Conservation (phyloP, 768 basidiomycete species). For the Glaciozyma antarctica region DNA sequence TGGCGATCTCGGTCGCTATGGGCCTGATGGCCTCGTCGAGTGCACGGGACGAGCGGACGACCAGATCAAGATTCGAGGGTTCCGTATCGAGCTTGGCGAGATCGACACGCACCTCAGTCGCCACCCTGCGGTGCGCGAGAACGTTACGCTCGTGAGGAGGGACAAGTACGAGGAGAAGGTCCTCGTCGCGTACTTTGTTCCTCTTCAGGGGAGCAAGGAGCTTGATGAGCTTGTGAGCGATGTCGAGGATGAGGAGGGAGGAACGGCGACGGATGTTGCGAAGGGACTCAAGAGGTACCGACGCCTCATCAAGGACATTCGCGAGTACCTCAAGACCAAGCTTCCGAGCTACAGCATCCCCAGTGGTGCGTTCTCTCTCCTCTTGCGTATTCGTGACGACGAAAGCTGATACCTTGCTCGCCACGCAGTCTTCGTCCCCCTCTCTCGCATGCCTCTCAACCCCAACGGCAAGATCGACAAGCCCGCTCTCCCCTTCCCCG, state of each 20-base stretch:
- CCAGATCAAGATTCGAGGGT: slow-evolving; percentile 98
- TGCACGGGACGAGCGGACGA: slow-evolving; percentile 96
- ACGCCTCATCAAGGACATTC: slow-evolving; percentile 79
- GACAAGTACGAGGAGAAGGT: slow-evolving; percentile 99
- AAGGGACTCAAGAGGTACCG: slow-evolving; percentile 76
- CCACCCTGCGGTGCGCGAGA: slow-evolving; percentile 89
- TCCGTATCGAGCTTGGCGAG: slow-evolving; percentile 95
- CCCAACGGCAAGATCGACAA: slow-evolving; percentile 99
- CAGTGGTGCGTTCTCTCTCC: slow-evolving; percentile 51
- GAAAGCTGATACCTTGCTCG: slow-evolving; percentile 1
- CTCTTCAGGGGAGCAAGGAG: slow-evolving; percentile 54
- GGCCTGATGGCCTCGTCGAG: slow-evolving; percentile 84
- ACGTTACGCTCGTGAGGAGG: slow-evolving; percentile 88
- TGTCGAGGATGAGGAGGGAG: slow-evolving; percentile 49
- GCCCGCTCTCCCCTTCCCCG: slow-evolving; percentile 94
- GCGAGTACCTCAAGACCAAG: slow-evolving; percentile 94
- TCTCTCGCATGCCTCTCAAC: slow-evolving; percentile 90
- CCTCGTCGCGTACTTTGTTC: slow-evolving; percentile 93
- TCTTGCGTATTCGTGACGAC: neutral
- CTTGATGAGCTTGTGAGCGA: slow-evolving; percentile 56
- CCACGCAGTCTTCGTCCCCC: slow-evolving; percentile 74
- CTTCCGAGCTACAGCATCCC: slow-evolving; percentile 90
- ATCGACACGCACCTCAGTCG: slow-evolving; percentile 93
- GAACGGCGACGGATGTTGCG: slow-evolving; percentile 54
- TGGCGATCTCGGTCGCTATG: slow-evolving; percentile 90